These are phyloP conservation scores for Trametes villosa DNA, from an alignment of 768 basidiomycete genomes.

Conservation along the genomic window DNA sequence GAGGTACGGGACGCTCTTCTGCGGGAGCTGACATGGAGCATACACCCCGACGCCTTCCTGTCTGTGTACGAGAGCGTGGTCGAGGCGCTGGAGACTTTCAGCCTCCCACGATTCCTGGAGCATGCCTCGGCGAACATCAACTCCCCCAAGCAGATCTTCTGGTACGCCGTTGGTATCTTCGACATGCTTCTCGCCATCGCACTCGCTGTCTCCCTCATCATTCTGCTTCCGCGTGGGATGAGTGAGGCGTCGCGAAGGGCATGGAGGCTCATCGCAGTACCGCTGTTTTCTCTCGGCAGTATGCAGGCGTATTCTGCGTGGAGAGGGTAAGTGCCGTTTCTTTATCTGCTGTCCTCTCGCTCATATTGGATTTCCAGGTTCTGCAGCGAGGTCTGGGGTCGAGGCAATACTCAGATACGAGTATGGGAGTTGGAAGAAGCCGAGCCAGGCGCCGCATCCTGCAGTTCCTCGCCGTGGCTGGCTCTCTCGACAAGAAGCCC, in stretches of 20 bases:
- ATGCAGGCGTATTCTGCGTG: conserved; percentile 41
- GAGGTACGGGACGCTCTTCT: conserved; percentile 35
- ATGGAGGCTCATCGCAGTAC: conserved; percentile 39
- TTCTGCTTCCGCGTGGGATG: not conserved
- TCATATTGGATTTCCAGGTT: conserved; percentile 28
- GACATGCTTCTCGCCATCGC: conserved; percentile 34
- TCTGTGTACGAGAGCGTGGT: conserved; percentile 42
- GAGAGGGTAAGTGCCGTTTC: conserved; percentile 33
- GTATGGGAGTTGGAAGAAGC: conserved; percentile 45
- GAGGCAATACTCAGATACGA: conserved; percentile 41
- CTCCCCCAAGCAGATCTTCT: conserved; percentile 40
- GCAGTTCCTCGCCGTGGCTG: no score
- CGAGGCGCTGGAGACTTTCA: conserved; percentile 34
- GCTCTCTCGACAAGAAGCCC: no score
- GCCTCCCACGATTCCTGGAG: conserved; percentile 40
- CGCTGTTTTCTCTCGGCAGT: conserved; percentile 36
- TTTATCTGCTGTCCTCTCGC: not conserved
- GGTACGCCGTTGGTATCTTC: conserved; percentile 37
- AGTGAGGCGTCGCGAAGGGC: conserved; percentile 25
- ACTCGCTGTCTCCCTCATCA: conserved; percentile 28
- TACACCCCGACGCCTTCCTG: conserved; percentile 44
- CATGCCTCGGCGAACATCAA: conserved; percentile 41
- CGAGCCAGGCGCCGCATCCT: conserved; percentile 32
- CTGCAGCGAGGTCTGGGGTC: conserved; percentile 41
- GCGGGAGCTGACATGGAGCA: conserved; percentile 33